These are phyloP conservation scores for Phytophthora tubulina DNA, from an alignment of 352 stramenopile genomes.

Conservation along the genomic window DNA sequence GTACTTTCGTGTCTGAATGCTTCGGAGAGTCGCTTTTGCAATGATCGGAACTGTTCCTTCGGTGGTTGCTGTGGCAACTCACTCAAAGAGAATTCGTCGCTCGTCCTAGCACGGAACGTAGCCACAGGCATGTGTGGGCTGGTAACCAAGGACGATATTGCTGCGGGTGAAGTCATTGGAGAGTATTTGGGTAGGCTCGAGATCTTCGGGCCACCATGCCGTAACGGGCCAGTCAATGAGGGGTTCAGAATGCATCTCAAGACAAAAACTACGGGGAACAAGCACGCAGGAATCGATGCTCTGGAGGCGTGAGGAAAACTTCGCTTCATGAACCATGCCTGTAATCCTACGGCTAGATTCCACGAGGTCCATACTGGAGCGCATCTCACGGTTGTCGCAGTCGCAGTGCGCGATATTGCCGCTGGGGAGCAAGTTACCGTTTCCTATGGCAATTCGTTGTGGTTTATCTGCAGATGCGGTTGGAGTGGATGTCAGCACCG, in stretches of 20 bases:
- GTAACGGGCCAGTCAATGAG: background rate
- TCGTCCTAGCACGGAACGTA: background rate
- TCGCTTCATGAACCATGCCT: background rate
- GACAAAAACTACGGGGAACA: background rate
- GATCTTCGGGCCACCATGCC: background rate
- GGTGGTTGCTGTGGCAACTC: background rate
- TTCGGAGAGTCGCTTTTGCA: background rate
- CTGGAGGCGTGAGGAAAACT: background rate
- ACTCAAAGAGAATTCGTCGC: background rate
- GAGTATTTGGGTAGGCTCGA: background rate
- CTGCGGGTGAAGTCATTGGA: background rate
- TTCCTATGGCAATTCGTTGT: background rate
- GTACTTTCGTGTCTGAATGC: background rate
- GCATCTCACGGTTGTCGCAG: background rate
- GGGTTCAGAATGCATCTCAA: conserved; percentile 3
- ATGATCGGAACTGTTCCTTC: background rate
- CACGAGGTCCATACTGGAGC: background rate
- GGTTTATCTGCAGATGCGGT: background rate
- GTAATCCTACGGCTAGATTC: background rate
- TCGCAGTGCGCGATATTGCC: background rate
- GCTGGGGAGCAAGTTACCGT: conserved; percentile 5
- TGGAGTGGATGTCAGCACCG: background rate
- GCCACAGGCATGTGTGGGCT: background rate
- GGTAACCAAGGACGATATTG: background rate
- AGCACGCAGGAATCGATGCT: background rate